Evolutionary conservation across 163 green algal genomes (phyloP).

Genomic region (Prototheca cutis): DNA sequence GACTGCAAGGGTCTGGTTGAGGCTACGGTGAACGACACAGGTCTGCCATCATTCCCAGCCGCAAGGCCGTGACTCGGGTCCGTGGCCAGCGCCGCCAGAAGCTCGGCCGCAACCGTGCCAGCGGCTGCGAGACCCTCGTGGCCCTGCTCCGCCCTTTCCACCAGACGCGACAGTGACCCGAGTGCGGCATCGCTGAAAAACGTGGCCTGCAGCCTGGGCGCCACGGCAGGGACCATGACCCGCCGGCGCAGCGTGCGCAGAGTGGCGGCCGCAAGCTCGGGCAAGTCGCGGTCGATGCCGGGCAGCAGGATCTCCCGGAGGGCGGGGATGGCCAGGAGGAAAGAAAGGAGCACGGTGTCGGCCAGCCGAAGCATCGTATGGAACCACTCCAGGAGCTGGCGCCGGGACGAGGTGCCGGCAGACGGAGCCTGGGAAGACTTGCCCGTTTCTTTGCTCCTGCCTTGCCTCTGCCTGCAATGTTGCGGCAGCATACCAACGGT

Average conservation of each 20-base stretch:
- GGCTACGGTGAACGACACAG: too few species aligned
- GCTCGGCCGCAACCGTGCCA: background rate
- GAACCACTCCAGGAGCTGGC: constrained; percentile 10
- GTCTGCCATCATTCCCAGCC: too few species aligned
- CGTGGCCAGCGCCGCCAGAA: constrained; percentile 6
- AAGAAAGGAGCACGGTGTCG: constrained; percentile 1
- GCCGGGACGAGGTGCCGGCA: constrained; percentile 6
- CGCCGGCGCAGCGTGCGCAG: constrained; percentile 10
- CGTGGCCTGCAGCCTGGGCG: constrained; percentile 1
- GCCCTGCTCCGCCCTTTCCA: constrained; percentile 1
- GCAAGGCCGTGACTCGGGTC: constrained; percentile 18
- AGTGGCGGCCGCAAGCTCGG: too few species aligned
- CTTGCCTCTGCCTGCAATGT: background rate
- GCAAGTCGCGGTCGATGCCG: constrained; percentile 15
- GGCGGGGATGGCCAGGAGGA: constrained; percentile 10
- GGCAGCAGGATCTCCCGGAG: constrained; percentile 12
- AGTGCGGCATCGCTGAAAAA: constrained; percentile 12
- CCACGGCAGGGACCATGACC: constrained; percentile 8
- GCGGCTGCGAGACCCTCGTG: background rate
- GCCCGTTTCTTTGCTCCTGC: background rate
- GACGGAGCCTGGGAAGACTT: too few species aligned
- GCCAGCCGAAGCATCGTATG: constrained; percentile 13
- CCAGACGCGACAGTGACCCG: constrained; percentile 6
- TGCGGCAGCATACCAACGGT: too few species aligned
- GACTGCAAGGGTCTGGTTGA: too few species aligned